These are phyloP conservation scores for Spiraea crenata DNA, from an alignment of 331 rosid species.

Conservation along the genomic window DNA sequence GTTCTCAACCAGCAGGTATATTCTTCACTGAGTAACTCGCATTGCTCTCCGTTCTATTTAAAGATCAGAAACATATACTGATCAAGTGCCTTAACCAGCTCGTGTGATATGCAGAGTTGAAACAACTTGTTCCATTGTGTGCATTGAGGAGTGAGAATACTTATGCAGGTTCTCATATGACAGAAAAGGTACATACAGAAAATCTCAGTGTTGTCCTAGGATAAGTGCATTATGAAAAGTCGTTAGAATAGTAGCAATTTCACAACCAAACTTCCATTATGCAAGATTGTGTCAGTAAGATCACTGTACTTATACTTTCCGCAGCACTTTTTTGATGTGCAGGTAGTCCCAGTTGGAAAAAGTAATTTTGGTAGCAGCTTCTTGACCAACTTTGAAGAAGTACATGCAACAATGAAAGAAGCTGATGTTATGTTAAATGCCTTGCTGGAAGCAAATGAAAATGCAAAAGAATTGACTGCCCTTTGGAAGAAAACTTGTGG, in stretches of 20 bases:
- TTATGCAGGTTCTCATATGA: conserved; percentile 33
- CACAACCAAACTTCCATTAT: not conserved
- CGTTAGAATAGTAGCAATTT: not conserved
- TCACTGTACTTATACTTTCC: conserved; percentile 20
- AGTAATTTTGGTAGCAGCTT: conserved; percentile 38
- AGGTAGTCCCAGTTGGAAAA: conserved; percentile 44
- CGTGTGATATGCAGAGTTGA: conserved; percentile 51
- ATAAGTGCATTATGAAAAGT: not conserved
- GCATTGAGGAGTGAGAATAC: conserved; percentile 33
- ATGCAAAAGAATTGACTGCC: conserved; percentile 57
- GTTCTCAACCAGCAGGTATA: conserved; percentile 48
- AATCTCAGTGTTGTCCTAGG: not conserved
- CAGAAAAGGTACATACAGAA: conserved; percentile 42
- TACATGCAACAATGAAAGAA: conserved; percentile 66
- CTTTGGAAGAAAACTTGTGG: conserved; percentile 68
- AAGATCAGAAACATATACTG: conserved; percentile 2
- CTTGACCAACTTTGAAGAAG: conserved; percentile 69
- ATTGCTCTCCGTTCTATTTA: not conserved
- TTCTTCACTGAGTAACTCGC: conserved; percentile 24
- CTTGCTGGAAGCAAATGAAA: conserved; percentile 74
- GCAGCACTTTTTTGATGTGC: conserved; percentile 29
- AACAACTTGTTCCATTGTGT: conserved; percentile 33
- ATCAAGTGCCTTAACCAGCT: conserved; percentile 27
- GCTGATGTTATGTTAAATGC: conserved; percentile 81
- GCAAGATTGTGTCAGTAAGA: not conserved